Conservation (phyloP, 768 basidiomycete genomes). For the Suillus discolor region DNA sequence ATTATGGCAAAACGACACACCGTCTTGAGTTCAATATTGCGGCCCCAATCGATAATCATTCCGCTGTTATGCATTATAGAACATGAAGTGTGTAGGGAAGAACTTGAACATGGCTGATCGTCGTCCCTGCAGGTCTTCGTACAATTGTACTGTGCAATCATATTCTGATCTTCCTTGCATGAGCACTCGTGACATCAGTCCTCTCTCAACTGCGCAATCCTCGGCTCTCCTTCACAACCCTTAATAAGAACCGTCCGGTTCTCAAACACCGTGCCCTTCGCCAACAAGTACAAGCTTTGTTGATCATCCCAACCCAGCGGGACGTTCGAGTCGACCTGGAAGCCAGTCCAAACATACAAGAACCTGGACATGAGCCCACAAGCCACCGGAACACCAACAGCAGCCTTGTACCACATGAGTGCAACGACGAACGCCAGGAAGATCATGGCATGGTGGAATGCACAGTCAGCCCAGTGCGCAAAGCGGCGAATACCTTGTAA, state of each 20-base stretch:
- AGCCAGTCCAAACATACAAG: conserved; percentile 31
- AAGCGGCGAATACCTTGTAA: conserved; percentile 38
- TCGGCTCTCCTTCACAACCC: not conserved
- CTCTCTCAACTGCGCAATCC: not conserved
- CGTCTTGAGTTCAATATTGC: too few relatives aligned
- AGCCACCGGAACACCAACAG: conserved; percentile 24
- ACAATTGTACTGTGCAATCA: too few relatives aligned
- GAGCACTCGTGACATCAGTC: not conserved
- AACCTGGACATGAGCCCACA: conserved; percentile 22
- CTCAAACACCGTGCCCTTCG: conserved; percentile 20
- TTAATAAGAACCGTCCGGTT: conserved; percentile 9
- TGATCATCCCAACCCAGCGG: conserved; percentile 35
- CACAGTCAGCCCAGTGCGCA: conserved; percentile 40
- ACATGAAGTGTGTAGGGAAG: too few relatives aligned
- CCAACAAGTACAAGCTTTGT: conserved; percentile 37
- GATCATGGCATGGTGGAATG: conserved; percentile 35
- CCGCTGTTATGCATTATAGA: too few relatives aligned
- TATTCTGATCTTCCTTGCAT: not conserved
- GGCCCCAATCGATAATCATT: too few relatives aligned
- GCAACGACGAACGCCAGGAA: conserved; percentile 28
- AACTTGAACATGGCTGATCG: too few relatives aligned
- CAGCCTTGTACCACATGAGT: conserved; percentile 21
- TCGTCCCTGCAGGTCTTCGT: too few relatives aligned
- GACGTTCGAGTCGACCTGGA: conserved; percentile 24
- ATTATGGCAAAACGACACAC: too few relatives aligned